Evolutionary conservation across 139 green algal species (phyloP), one percentile per base, ranked within the genome.

Genomic region (Tetradesmus lagerheimii): DNA sequence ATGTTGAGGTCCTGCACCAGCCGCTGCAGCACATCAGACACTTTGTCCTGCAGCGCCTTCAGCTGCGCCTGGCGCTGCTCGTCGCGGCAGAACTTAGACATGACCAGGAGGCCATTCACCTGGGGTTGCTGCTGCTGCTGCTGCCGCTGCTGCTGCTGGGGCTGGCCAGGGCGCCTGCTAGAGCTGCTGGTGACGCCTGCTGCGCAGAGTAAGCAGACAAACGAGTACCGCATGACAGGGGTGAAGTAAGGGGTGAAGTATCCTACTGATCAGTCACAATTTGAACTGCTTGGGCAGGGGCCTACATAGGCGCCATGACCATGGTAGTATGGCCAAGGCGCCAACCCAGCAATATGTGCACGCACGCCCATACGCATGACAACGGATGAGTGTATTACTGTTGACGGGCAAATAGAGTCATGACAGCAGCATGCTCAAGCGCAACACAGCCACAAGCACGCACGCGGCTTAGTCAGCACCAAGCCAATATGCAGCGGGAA

Each of bases 71-170:
- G 85, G 31, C 43, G 27, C n/a, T 75, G 38, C 18, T 37, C 71
- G 38, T 84, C 43, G 11, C 74, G 29, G 67, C 85, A 74, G 34
- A 83, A 84, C 85, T 66, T 47, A 3, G 74, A 62, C 71, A 89
- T 75, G 41, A 84, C 39, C 66, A 53, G 45, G 41, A 83, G 27
- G 57, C 64, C n/a, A n/a, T 87, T 35, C 27, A 81, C 84, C 14
- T 18, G 37, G 27, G 20, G 64, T 4, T 64, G 38, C 20, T 34
- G 50, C 79, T 64, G 38, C 64, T 62, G 66, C 66, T 62, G 62
- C 82, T 57, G 53, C 53, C 27, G 14, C 75, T 29, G 62, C 35
- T 71, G 64, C 66, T 39, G 39, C 41, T 67, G 35, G 25, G 18
- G 37, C 25, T 62, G 62, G 57, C 57, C 57, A n/a, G 57, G 57